Percentiles rank a stretch among this genome's conserved stretches.
Evolutionary conservation across 768 basidiomycete species (phyloP).

Genomic region (Suillus americanus): DNA sequence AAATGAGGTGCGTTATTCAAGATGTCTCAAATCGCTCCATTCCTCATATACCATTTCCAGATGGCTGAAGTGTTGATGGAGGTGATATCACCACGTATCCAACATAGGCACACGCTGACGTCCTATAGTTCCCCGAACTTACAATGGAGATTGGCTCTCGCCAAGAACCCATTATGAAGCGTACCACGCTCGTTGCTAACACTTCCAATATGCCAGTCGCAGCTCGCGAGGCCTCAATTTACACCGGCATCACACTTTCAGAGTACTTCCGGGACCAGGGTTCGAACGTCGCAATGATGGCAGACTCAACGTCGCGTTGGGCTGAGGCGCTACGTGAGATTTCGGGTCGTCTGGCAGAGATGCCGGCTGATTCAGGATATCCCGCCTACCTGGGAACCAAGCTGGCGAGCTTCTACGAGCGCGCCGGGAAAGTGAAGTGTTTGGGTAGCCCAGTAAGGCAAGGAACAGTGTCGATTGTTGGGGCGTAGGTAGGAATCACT

Average conservation of each 20-base stretch:
- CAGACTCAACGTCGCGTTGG: conserved; percentile 98
- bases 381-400: conserved; percentile 97
- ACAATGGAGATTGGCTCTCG: conserved; percentile 90
- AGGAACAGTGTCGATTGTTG: conserved; percentile 97
- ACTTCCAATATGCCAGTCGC: conserved; percentile 99
- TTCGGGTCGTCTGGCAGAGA: conserved; percentile 97
- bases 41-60: conserved; percentile 35
- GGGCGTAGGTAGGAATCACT: conserved; percentile 72
- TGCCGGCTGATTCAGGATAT: conserved; percentile 99
- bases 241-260: conserved; percentile 98
- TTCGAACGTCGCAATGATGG: conserved; percentile 98
- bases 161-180: conserved; percentile 99
- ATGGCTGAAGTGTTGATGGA: conserved; percentile 99
- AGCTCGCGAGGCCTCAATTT: conserved; percentile 98
- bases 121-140: conserved; percentile 74
- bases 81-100: conserved; percentile 37
- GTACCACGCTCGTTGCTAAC: conserved; percentile 97
- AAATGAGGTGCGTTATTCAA: conserved; percentile 66
- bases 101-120: neutral
- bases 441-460: conserved; percentile 84
- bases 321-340: conserved; percentile 99
- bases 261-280: conserved; percentile 99
- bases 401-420: conserved; percentile 96
- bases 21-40: conserved; percentile 43
- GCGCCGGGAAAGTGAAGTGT: conserved; percentile 94